Percentiles rank a stretch among this genome's conserved stretches.
Conservation (phyloP, 805 yeast species). For the Starmerella apis region DNA sequence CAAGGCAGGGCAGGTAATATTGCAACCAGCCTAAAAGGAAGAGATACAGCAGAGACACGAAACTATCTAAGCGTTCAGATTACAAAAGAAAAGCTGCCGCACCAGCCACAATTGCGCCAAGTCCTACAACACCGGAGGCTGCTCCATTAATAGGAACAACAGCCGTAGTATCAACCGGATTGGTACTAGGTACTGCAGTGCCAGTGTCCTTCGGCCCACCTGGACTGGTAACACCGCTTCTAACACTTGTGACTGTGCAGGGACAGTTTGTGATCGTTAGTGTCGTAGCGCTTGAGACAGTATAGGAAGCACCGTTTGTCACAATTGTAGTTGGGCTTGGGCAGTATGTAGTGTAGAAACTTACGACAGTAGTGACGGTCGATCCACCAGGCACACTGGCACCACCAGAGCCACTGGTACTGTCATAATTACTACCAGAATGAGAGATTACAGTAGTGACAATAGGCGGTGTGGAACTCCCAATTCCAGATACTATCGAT, state of each 20-base stretch:
- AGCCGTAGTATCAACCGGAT: neutral
- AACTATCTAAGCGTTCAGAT: neutral
- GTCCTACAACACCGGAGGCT: neutral
- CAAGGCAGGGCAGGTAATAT: no score
- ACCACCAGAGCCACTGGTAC: neutral
- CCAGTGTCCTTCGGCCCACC: neutral
- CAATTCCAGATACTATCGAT: neutral
- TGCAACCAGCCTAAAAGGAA: no score
- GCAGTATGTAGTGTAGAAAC: slow-evolving; percentile 3
- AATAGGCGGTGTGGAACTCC: neutral
- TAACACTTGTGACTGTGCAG: slow-evolving; percentile 13
- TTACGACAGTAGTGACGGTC: slow-evolving; percentile 4
- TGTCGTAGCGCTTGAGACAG: slow-evolving; percentile 11
- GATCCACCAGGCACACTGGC: no score
- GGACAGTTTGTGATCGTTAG: slow-evolving; percentile 22
- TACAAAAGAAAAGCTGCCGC: slow-evolving; percentile 3
- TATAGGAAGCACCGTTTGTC: slow-evolving; percentile 12
- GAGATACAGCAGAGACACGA: neutral
- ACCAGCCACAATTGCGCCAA: slow-evolving; percentile 4
- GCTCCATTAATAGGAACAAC: slow-evolving; percentile 2
- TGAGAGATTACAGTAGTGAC: no score
- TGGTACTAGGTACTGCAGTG: neutral
- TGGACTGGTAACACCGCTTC: no score
- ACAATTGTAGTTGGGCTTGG: slow-evolving; percentile 7
- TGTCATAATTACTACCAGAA: neutral